Percentiles rank a stretch among this genome's conserved stretches.
Conservation (phyloP, 2,329 filamentous ascomycete species). For the Botryosphaeria agaves region DNA sequence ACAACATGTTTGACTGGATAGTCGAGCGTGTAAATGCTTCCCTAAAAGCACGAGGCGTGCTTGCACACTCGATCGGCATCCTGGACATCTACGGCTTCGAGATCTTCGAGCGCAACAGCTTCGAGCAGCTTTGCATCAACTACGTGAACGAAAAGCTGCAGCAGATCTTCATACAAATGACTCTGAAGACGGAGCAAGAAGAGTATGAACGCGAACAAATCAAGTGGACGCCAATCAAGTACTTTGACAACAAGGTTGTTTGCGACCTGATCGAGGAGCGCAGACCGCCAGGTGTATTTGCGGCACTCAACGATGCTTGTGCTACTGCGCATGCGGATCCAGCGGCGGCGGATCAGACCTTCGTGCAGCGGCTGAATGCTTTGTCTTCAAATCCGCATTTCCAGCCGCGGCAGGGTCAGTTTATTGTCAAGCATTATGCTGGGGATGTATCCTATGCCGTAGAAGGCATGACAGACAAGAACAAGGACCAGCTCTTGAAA, state of each 20-base stretch:
- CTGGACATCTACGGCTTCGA: constrained; percentile 98
- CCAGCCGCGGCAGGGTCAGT: constrained; percentile 80
- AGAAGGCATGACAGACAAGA: constrained; percentile 97
- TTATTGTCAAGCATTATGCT: constrained; percentile 97
- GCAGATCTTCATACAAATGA: constrained; percentile 97
- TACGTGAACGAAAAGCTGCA: constrained; percentile 99
- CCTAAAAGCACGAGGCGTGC: constrained; percentile 56
- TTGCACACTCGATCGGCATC: constrained; percentile 82
- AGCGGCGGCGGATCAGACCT: constrained; percentile 83
- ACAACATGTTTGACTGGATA: constrained; percentile 98
- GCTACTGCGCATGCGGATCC: constrained; percentile 97
- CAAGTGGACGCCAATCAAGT: constrained; percentile 97
- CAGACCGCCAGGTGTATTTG: constrained; percentile 81
- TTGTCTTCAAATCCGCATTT: constrained; percentile 79
- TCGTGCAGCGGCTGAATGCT: constrained; percentile 82
- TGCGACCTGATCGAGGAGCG: constrained; percentile 92
- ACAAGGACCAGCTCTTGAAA: constrained; percentile 94
- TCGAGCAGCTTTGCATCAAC: constrained; percentile 98
- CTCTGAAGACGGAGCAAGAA: constrained; percentile 90
- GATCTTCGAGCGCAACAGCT: constrained; percentile 98
- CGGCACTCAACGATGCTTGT: constrained; percentile 91
- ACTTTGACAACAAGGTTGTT: constrained; percentile 98
- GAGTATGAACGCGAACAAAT: constrained; percentile 95
- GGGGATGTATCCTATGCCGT: constrained; percentile 91
- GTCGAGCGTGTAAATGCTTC: constrained; percentile 83